phyloP scores from a whole-genome alignment of 2,329 filamentous ascomycete genomes.

The Ophiostoma ulmi region DNA sequence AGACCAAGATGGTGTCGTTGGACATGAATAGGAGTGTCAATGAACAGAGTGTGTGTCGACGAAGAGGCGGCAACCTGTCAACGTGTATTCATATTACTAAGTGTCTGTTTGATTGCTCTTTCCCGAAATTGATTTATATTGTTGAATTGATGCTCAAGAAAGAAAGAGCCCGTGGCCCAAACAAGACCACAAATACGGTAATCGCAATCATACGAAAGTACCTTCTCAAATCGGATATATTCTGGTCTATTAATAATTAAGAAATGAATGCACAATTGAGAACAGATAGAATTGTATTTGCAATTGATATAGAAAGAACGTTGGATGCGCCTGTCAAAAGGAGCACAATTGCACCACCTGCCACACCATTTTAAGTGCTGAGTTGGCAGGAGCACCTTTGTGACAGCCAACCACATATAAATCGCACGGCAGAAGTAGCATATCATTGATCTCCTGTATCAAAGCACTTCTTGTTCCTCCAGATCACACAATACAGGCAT shows the following conservation, averaged over 20 bases:
- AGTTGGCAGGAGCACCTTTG: not conserved
- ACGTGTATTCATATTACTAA: not conserved
- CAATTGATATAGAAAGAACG: not conserved
- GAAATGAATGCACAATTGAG: no score
- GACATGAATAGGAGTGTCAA: not conserved
- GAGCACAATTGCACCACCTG: not conserved
- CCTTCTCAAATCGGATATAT: not conserved
- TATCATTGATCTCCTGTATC: not conserved
- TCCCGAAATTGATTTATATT: not conserved
- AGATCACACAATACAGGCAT: not conserved
- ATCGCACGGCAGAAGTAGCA: not conserved
- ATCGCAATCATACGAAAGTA: not conserved
- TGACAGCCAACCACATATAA: not conserved
- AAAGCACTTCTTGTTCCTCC: not conserved
- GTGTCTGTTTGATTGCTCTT: not conserved
- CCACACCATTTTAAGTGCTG: not conserved
- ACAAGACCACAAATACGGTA: no score
- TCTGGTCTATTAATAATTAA: no score
- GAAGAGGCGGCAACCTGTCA: not conserved
- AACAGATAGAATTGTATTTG: not conserved
- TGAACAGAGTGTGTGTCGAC: not conserved
- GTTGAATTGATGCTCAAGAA: not conserved
- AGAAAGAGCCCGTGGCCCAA: not conserved
- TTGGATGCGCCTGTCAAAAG: not conserved
- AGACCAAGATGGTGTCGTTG: constrained; percentile 15